Evolutionary conservation across 768 basidiomycete genomes (phyloP), one percentile per base, ranked within the genome.

Genomic region (Tricholoma flavovirens): DNA sequence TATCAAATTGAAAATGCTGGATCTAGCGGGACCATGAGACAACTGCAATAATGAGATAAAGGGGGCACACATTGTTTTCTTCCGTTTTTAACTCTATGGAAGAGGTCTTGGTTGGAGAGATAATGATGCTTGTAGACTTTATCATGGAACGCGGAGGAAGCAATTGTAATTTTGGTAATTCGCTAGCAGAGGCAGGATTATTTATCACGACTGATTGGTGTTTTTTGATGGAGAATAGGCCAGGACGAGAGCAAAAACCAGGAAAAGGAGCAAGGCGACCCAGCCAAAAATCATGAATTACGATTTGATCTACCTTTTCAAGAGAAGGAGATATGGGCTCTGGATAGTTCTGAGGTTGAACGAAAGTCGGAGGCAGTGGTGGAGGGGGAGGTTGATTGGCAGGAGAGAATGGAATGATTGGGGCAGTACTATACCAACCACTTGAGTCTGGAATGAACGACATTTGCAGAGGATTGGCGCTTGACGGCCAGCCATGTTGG

Each of bases 241-340:
- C 66, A 9, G 72, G 70, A 4, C 60, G 61, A 4, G 76, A 78
- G 14, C 65, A 66, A 54, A 66, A 70, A 5, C 76, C 76, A 5
- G 76, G 76, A 48, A 76, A 67, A 19, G 77, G 75, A 7, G 75
- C 76, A 22, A 78, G 64, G 48, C 75, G 66, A 12, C 73, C 75
- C 57, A 67, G 70, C 77, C 77, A 78, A 55, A 69, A 73, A 17
- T 70, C 70, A 49, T 77, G 66, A 14, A 75, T 66, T 1, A 59
- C 55, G 11, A 51, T 54, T 32, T 48, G 38, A 7, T 58, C 30
- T 4, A 46, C 6, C 0, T 33, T 24, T 10, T n/a, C 19, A 8
- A 32, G 30, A 14, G 46, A 40, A 24, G 50, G 33, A 2, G 17
- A 33, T 36, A 54, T 52, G 22, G 36, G 32, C 10, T 22, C 17